phyloP scores from a whole-genome alignment of 176 grass and related monocot genomes.

The Zea mays region Zm-B73-REFERENCE-NAM-5.0 NC_050100.1:72638501-72639000 shows the following conservation, averaged over 20 bases:
- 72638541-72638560: no score
- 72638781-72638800: neutral
- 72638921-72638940: constrained; percentile 41
- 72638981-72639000: constrained; percentile 15
- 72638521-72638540: neutral
- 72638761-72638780: neutral
- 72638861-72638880: constrained; percentile 82
- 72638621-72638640: no score
- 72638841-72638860: constrained; percentile 34
- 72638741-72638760: neutral
- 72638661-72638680: no score
- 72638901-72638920: constrained; percentile 98
- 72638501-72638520: no score
- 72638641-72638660: no score
- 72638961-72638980: neutral
- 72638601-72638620: no score
- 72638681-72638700: neutral
- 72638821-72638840: neutral
- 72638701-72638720: neutral
- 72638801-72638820: constrained; percentile 1
- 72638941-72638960: neutral
- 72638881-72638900: constrained; percentile 97
- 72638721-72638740: neutral
- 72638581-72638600: no score
- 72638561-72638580: no score